Base-by-base conservation (phyloP, 495 filamentous ascomycete genomes). In the Tuber aestivum region DNA sequence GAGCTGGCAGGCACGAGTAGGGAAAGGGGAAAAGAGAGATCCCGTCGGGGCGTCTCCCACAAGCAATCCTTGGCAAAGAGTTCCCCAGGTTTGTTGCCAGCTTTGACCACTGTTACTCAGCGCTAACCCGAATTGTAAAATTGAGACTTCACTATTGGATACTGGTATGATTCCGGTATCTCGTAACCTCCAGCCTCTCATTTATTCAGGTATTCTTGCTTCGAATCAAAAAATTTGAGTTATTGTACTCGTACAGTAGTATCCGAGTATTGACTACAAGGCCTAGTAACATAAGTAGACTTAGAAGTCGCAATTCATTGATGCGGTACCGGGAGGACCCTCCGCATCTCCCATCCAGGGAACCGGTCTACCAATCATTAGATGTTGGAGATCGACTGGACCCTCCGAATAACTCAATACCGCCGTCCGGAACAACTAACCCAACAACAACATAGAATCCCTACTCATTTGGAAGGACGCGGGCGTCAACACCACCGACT, bases 41-140 rank as follows among this genome's bases (percentile, higher is more conserved):
- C 50, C 50, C n/a, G 50, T 61, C n/a, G n/a, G n/a, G n/a, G n/a
- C 50, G 27, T 65, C 50, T 61, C n/a, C 50, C 50, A 27, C n/a
- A 61, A 61, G n/a, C 5, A 27, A 61, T 27, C 12, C 50, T 27
- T 61, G 50, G 50, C 50, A 32, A 16, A 12, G 3, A n/a, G n/a
- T 10, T 9, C n/a, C 1, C n/a, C 0, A 27, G 50, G 7, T 40
- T 40, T 27, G 27, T 65, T 65, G 27, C 56, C 12, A 18, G 10
- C 27, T 32, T 18, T 35, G 27, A 4, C 16, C 27, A 0, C 3
- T 32, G 56, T 65, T 18, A 65, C 27, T 16, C 27, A 35, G 56
- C 32, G 27, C 27, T 35, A 65, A 18, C 56, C 56, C 7, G 27
- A 35, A 65, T 32, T 65, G 56, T 65, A 35, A n/a, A 56, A n/a